These are phyloP conservation scores for Linum lewisii DNA, from an alignment of 345 rosid genomes.

Conservation along the genomic window DNA sequence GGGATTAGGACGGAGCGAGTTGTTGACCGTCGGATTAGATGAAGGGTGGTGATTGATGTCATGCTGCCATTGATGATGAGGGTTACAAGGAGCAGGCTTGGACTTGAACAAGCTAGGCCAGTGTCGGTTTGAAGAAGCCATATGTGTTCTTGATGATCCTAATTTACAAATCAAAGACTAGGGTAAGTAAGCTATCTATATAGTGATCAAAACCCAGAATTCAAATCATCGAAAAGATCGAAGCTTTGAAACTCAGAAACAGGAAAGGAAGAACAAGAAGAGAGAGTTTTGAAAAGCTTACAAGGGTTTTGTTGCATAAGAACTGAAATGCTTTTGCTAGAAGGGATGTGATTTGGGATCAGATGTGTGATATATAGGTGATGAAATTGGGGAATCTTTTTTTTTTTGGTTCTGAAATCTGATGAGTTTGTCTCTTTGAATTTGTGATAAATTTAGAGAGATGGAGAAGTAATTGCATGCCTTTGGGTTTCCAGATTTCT, in stretches of 20 bases:
- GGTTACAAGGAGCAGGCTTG: conserved; percentile 58
- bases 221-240: no score
- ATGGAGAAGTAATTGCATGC: neutral
- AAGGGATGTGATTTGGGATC: conserved; percentile 8
- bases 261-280: conserved; percentile 29
- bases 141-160: conserved; percentile 22
- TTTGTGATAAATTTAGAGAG: neutral
- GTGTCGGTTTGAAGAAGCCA: conserved; percentile 99
- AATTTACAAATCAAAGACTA: conserved; percentile 5
- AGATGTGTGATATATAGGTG: no score
- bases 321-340: conserved; percentile 34
- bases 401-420: no score
- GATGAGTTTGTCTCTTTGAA: no score
- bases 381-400: no score
- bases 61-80: conserved; percentile 71
- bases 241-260: conserved; percentile 22
- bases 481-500: neutral
- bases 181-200: neutral
- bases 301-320: conserved; percentile 20
- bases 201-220: no score
- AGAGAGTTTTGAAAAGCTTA: no score
- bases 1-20: conserved; percentile 47
- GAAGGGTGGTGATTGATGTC: conserved; percentile 45
- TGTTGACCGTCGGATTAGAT: conserved; percentile 38
- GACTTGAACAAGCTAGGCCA: conserved; percentile 99